Percentiles rank a stretch among this genome's conserved stretches.
Conservation (phyloP, 2,329 filamentous ascomycete genomes). For the Diaporthe vexans region DNA sequence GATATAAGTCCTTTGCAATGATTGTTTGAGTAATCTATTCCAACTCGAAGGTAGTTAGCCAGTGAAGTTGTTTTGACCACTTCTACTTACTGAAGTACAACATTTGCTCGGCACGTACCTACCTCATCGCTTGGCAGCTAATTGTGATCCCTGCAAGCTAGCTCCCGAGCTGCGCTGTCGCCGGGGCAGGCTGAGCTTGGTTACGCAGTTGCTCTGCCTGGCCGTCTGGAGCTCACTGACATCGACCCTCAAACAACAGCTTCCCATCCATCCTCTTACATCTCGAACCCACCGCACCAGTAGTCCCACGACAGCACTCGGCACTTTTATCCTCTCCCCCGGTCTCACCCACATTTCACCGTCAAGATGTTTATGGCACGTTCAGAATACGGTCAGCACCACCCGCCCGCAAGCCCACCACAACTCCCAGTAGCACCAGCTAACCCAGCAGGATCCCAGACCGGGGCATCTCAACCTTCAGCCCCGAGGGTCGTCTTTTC, state of each 20-base stretch:
- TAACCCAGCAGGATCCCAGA: slow-evolving; percentile 66
- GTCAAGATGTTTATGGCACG: slow-evolving; percentile 98
- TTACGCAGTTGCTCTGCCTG: slow-evolving; percentile 47
- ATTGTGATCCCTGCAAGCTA: slow-evolving; percentile 14
- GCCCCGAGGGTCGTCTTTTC: slow-evolving; percentile 98
- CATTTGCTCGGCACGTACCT: neutral
- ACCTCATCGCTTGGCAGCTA: slow-evolving; percentile 1
- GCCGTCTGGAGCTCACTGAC: slow-evolving; percentile 42
- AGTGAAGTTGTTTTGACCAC: neutral
- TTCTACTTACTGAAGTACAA: neutral
- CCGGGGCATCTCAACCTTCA: slow-evolving; percentile 99
- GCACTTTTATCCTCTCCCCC: neutral
- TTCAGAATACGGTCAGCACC: slow-evolving; percentile 95
- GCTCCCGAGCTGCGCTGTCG: slow-evolving; percentile 16
- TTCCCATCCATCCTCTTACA: slow-evolving; percentile 26
- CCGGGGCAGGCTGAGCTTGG: slow-evolving; percentile 41
- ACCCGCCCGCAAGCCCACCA: slow-evolving; percentile 50
- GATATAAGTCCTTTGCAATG: neutral
- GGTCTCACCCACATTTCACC: slow-evolving; percentile 52
- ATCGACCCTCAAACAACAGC: slow-evolving; percentile 13
- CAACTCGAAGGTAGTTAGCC: neutral
- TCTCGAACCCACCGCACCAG: slow-evolving; percentile 10
- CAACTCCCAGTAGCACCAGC: slow-evolving; percentile 50
- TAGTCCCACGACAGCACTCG: neutral
- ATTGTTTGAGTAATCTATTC: no score